phyloP scores from a whole-genome alignment of 1,284 basidiomycete genomes.

The Pseudozyma pruni region DNA sequence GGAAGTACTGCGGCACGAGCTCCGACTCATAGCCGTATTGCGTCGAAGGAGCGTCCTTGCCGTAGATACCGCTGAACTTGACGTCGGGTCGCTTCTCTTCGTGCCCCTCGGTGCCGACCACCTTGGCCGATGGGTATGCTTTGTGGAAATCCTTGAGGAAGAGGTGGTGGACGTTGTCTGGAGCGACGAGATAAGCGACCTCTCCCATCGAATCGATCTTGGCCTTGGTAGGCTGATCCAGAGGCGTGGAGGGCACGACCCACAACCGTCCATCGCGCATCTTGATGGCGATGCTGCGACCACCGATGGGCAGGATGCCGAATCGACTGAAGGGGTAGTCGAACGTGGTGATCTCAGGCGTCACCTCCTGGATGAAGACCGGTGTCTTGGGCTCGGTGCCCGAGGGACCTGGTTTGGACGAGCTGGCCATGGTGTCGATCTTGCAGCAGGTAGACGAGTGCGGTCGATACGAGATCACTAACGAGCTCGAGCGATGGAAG shows the following conservation, averaged over 20 bases:
- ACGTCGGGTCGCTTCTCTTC: conserved; percentile 69
- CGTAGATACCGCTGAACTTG: conserved; percentile 67
- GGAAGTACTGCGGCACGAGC: conserved; percentile 73
- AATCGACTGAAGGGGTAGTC: conserved; percentile 65
- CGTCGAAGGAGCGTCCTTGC: conserved; percentile 34
- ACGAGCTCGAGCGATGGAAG: background rate
- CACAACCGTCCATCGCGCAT: conserved; percentile 75
- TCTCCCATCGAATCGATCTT: conserved; percentile 80
- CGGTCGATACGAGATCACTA: background rate
- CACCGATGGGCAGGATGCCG: conserved; percentile 67
- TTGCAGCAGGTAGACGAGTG: conserved; percentile 18
- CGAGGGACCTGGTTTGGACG: conserved; percentile 15
- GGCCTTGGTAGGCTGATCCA: conserved; percentile 76
- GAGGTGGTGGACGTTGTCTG: conserved; percentile 71
- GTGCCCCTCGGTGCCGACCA: conserved; percentile 69
- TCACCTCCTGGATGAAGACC: conserved; percentile 47
- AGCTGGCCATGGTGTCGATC: conserved; percentile 32
- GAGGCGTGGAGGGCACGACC: conserved; percentile 85
- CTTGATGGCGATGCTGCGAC: conserved; percentile 77
- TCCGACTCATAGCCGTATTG: conserved; percentile 59
- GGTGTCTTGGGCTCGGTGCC: conserved; percentile 36
- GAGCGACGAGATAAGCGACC: conserved; percentile 72
- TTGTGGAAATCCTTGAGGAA: conserved; percentile 66
- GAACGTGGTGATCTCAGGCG: conserved; percentile 62
- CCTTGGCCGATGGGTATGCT: conserved; percentile 62